Evolutionary conservation across 140 eudicot species (phyloP).

Genomic region (Erigeron philadelphicus): DNA sequence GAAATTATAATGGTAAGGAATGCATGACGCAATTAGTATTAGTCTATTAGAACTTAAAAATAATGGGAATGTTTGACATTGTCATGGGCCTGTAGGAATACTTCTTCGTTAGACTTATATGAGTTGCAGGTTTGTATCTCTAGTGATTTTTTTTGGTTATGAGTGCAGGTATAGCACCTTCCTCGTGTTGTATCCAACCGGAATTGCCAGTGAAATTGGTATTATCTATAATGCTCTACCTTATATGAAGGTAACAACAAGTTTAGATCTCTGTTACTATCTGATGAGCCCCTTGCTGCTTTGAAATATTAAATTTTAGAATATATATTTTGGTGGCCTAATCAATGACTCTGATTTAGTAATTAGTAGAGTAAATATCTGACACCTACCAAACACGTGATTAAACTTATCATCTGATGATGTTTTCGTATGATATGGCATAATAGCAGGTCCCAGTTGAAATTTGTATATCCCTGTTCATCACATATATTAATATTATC

Average conservation of each 20-base stretch:
- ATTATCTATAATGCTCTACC: slow-evolving; percentile 66
- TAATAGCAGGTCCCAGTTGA: no score
- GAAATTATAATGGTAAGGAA: not conserved
- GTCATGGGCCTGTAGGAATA: not conserved
- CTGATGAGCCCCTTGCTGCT: not conserved
- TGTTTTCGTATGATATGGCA: not conserved
- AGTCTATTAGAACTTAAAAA: not conserved
- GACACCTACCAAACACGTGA: not conserved
- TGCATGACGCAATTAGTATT: no score
- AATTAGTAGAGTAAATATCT: not conserved
- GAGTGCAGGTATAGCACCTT: slow-evolving; percentile 84
- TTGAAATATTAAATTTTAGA: not conserved
- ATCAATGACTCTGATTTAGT: not conserved
- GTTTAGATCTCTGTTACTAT: slow-evolving; percentile 1
- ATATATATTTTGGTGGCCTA: not conserved
- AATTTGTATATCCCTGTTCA: no score
- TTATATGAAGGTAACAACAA: slow-evolving; percentile 54
- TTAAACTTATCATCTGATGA: not conserved
- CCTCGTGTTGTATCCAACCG: slow-evolving; percentile 76
- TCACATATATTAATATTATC: no score
- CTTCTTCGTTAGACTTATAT: not conserved
- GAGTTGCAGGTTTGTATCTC: slow-evolving; percentile 1
- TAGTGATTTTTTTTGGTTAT: slow-evolving; percentile 10
- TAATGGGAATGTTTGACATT: not conserved
- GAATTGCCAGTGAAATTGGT: slow-evolving; percentile 86